Evolutionary conservation across 1,139 yeast genomes (phyloP), one percentile per base, ranked within the genome.

Genomic region (Debaryomycetaceae sp.): DNA sequence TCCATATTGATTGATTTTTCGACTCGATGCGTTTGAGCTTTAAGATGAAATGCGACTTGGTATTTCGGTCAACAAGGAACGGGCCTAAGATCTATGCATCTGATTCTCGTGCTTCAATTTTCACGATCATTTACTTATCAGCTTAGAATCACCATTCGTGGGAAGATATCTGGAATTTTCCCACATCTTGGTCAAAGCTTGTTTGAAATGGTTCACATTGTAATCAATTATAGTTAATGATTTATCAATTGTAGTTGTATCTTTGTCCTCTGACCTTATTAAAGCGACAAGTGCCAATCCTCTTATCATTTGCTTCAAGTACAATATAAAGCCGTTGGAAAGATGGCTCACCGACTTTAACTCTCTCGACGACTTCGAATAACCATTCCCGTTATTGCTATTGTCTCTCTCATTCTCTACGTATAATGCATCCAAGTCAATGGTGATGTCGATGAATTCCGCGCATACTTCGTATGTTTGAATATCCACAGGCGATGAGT

Each of bases 381-480:
- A 8, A 11, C 26, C 26, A 11, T 22, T 22, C 11, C 26, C 26
- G 26, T 22, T 22, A 11, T 11, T 22, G 26, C 26, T 22, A 19
- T 43, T 42, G 28, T 40, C 46, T 13, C 40, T 45, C 7, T 55
- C 60, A 35, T 57, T 60, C 39, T 71, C 73, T 45, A 81, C 78
- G 51, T 84, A 84, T 37, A 85, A 61, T 40, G 84, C 86, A 51
- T 88, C 94, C 46, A 92, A 67, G 56, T 92, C 98, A 30, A 89
- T 83, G 3, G 97, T 84, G 15, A 92, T 94, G 59, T 92, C 98
- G 40, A 92, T 91, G 55, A 91, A 92, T 56, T 92, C 98, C 1
- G 97, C 95, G 62, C 98, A 92, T 2, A 91, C 95, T 60, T 92
- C 98, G 59, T 92, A 92, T 0, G 95, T 87, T 54, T 89, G 96